Evolutionary conservation across 2,329 filamentous ascomycete species (phyloP).

Genomic region (Colletotrichum sansevieriae): DNA sequence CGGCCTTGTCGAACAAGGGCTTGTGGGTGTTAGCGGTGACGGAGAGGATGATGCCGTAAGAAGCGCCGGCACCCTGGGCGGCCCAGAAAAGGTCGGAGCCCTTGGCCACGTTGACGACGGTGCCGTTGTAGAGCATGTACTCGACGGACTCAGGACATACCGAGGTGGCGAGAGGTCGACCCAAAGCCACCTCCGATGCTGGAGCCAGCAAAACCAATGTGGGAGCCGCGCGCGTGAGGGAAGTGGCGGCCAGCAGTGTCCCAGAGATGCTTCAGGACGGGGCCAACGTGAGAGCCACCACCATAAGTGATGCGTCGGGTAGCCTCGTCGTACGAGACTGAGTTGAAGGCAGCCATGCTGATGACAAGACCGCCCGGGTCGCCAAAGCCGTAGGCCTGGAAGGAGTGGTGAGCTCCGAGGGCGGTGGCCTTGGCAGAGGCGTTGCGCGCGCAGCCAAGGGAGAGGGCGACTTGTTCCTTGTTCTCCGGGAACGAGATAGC

Average conservation of each 20-base stretch:
- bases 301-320: slow-evolving; percentile 39
- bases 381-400: slow-evolving; percentile 41
- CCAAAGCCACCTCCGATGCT: slow-evolving; percentile 41
- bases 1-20: slow-evolving; percentile 33
- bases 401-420: slow-evolving; percentile 40
- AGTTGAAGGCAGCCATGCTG: slow-evolving; percentile 41
- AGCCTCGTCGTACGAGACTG: slow-evolving; percentile 30
- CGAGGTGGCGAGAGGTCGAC: slow-evolving; percentile 35
- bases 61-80: slow-evolving; percentile 41
- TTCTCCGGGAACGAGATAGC: slow-evolving; percentile 41
- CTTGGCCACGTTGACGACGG: slow-evolving; percentile 35
- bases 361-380: slow-evolving; percentile 39
- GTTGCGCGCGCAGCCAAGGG: slow-evolving; percentile 41
- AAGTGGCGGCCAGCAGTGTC: slow-evolving; percentile 41
- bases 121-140: slow-evolving; percentile 44
- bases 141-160: slow-evolving; percentile 36
- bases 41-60: slow-evolving; percentile 40
- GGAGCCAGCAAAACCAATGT: slow-evolving; percentile 39
- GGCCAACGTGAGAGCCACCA: slow-evolving; percentile 39
- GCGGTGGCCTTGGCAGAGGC: slow-evolving; percentile 35
- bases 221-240: slow-evolving; percentile 41
- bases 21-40: slow-evolving; percentile 39
- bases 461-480: slow-evolving; percentile 39
- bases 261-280: slow-evolving; percentile 39
- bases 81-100: slow-evolving; percentile 42